Percentiles rank a stretch among this genome's conserved stretches.
phyloP scores from a whole-genome alignment of 108 stramenopile genomes.

The Asterionellopsis glacialis region DNA sequence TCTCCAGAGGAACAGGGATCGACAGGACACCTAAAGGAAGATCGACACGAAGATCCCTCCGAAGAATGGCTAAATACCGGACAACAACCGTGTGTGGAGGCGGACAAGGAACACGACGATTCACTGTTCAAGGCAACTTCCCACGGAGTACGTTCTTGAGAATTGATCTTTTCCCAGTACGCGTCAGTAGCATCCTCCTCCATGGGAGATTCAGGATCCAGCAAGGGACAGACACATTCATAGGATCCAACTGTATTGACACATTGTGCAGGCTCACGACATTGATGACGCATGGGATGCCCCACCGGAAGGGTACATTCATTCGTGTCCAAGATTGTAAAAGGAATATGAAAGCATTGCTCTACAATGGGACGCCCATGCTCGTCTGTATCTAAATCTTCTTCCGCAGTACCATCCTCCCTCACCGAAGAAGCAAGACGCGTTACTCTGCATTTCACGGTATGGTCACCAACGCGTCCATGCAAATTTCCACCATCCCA shows the following conservation, averaged over 20 bases:
- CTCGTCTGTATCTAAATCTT: slow-evolving; percentile 21
- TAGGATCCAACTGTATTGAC: slow-evolving; percentile 89
- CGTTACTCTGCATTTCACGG: slow-evolving; percentile 69
- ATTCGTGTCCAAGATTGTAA: slow-evolving; percentile 83
- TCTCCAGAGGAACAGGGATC: slow-evolving; percentile 45
- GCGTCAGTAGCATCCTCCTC: slow-evolving; percentile 15
- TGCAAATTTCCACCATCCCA: slow-evolving; percentile 82
- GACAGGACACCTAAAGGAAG: slow-evolving; percentile 55
- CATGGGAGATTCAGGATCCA: slow-evolving; percentile 3
- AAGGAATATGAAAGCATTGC: slow-evolving; percentile 86
- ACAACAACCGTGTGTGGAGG: slow-evolving; percentile 61
- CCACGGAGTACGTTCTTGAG: slow-evolving; percentile 47
- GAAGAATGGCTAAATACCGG: slow-evolving; percentile 32
- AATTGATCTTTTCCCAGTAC: slow-evolving; percentile 31
- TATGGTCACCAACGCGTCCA: slow-evolving; percentile 73
- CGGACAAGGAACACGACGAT: slow-evolving; percentile 45
- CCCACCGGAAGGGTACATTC: slow-evolving; percentile 70
- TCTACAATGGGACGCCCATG: slow-evolving; percentile 38
- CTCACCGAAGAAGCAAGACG: slow-evolving; percentile 36
- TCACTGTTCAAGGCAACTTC: slow-evolving; percentile 48
- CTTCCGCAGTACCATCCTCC: slow-evolving; percentile 3
- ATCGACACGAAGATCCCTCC: slow-evolving; percentile 56
- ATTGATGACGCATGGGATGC: slow-evolving; percentile 76
- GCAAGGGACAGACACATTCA: slow-evolving; percentile 78
- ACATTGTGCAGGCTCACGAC: slow-evolving; percentile 61